Percentiles rank a stretch among this genome's conserved stretches.
Evolutionary conservation across 2,329 filamentous ascomycete genomes (phyloP).

Genomic region (Diaporthe humulicola): DNA sequence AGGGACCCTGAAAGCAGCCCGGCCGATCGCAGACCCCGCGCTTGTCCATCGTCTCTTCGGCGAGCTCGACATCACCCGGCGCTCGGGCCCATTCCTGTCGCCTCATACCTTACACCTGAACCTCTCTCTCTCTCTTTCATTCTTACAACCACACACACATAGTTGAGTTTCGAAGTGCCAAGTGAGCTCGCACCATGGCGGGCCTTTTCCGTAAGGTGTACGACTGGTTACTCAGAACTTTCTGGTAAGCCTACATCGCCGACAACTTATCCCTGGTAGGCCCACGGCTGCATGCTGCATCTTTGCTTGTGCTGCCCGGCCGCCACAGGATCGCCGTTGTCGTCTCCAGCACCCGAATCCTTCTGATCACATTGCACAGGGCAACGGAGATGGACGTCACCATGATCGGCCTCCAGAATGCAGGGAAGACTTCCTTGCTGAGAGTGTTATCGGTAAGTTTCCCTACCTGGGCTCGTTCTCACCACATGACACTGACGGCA

Average conservation of each 20-base stretch:
- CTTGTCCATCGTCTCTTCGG: conserved; percentile 46
- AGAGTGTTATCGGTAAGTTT: conserved; percentile 90
- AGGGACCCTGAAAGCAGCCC: conserved; percentile 55
- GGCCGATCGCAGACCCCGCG: conserved; percentile 49
- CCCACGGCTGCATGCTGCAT: conserved; percentile 44
- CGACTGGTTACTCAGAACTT: conserved; percentile 97
- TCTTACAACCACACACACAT: conserved; percentile 18
- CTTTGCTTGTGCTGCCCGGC: conserved; percentile 44
- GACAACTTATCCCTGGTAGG: neutral
- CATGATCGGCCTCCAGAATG: conserved; percentile 98
- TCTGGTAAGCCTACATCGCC: conserved; percentile 78
- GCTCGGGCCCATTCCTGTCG: conserved; percentile 27
- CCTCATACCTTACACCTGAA: conserved; percentile 33
- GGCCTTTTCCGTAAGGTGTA: conserved; percentile 94
- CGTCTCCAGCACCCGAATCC: neutral
- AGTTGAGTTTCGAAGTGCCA: conserved; percentile 15
- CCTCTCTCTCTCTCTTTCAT: conserved; percentile 13
- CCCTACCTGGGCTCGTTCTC: conserved; percentile 12
- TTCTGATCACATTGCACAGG: conserved; percentile 64
- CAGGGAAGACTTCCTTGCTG: conserved; percentile 95
- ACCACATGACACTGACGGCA: conserved; percentile 38
- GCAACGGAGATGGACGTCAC: conserved; percentile 99
- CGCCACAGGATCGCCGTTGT: neutral
- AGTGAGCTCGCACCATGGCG: conserved; percentile 75
- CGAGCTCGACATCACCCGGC: conserved; percentile 42